These are phyloP conservation scores for Pseudocercospora musae DNA, from an alignment of 2,329 filamentous ascomycete genomes.

Conservation along the genomic window DNA sequence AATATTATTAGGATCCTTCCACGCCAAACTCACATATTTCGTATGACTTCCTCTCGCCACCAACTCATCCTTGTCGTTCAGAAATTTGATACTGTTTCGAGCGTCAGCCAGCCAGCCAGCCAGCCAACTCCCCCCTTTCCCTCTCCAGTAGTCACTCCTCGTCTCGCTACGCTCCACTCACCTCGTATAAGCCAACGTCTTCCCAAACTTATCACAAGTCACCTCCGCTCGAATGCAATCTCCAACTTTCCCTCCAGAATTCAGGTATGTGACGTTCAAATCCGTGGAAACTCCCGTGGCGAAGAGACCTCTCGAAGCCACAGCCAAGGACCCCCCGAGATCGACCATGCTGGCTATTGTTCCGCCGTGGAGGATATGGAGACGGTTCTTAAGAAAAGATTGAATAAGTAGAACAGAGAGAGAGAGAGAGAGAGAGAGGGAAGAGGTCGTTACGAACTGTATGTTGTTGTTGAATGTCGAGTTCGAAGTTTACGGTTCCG, in stretches of 20 bases:
- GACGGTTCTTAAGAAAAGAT: slow-evolving; percentile 58
- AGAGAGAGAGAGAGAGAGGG: not conserved
- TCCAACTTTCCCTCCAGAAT: slow-evolving; percentile 61
- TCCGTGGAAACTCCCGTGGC: slow-evolving; percentile 66
- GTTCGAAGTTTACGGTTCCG: slow-evolving; percentile 71
- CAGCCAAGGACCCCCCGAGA: slow-evolving; percentile 62
- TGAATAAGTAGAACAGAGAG: not conserved
- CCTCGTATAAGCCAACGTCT: slow-evolving; percentile 3
- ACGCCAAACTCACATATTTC: slow-evolving; percentile 56
- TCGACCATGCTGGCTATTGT: slow-evolving; percentile 74
- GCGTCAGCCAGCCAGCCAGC: slow-evolving; percentile 39
- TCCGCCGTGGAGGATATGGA: slow-evolving; percentile 73
- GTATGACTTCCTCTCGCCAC: slow-evolving; percentile 66
- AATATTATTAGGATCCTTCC: slow-evolving; percentile 62
- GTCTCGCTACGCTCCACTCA: not conserved
- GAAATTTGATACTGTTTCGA: slow-evolving; percentile 62
- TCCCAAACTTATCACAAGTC: slow-evolving; percentile 57
- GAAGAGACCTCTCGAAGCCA: slow-evolving; percentile 63
- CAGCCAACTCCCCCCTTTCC: not conserved
- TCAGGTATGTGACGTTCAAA: slow-evolving; percentile 63
- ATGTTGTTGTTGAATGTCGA: slow-evolving; percentile 71
- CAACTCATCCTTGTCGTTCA: slow-evolving; percentile 56
- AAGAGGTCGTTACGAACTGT: slow-evolving; percentile 53
- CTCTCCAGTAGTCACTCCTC: not conserved
- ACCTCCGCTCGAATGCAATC: slow-evolving; percentile 53